A percentile compares a stretch with the other conserved stretches of the same genome.
Conservation (phyloP, 2,329 filamentous ascomycete species). For the Pyrenochaeta sp. region DNA sequence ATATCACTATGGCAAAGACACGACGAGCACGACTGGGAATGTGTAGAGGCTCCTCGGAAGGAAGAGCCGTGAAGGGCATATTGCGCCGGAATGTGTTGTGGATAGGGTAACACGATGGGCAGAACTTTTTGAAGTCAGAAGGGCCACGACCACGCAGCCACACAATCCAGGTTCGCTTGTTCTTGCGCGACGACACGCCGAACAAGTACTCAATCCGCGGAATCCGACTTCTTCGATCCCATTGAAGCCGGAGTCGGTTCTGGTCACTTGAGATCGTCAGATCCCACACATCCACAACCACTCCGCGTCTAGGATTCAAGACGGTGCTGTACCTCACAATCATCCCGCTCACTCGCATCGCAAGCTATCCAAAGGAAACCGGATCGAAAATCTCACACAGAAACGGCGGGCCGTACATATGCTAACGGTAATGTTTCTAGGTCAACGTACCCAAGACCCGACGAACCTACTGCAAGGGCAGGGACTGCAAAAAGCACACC, state of each 20-base stretch:
- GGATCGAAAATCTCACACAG: neutral
- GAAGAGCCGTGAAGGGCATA: neutral
- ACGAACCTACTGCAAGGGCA: conserved; percentile 97
- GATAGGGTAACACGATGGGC: neutral
- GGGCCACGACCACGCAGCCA: neutral
- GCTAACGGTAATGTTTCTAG: conserved; percentile 56
- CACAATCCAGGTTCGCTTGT: neutral
- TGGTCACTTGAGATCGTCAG: neutral
- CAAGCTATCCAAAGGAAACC: neutral
- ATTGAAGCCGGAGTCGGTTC: neutral
- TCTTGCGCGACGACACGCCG: neutral
- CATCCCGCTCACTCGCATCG: conserved; percentile 23
- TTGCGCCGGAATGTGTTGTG: neutral
- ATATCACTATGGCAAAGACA: conserved; percentile 1
- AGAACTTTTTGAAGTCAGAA: neutral
- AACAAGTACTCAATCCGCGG: neutral
- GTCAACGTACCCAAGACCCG: conserved; percentile 99
- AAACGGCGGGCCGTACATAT: conserved; percentile 4
- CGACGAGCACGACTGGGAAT: neutral
- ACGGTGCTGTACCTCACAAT: conserved; percentile 3
- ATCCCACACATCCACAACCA: neutral
- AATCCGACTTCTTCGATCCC: neutral
- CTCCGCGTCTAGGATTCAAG: conserved; percentile 1
- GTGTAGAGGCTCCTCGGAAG: neutral
- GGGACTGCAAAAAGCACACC: conserved; percentile 75